Conservation (phyloP, 1,284 basidiomycete species). For the Clitocybe nebularis region DNA sequence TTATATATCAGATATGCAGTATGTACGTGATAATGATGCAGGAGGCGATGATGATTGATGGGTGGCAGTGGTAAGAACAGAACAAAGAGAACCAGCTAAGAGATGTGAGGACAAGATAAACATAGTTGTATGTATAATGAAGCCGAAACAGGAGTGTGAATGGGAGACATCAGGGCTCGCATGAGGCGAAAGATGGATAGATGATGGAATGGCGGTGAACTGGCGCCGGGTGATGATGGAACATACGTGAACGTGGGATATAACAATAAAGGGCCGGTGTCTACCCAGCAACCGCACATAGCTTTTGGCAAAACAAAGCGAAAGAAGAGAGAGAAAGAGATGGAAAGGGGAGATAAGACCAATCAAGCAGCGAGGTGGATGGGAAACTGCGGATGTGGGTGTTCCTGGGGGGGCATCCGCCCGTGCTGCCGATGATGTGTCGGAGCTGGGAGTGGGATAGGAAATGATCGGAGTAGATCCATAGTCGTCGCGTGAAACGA, state of each 20-base stretch:
- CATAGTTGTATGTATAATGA: not conserved
- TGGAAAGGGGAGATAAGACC: not conserved
- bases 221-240: constrained; percentile 7
- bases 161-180: not conserved
- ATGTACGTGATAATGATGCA: constrained; percentile 1
- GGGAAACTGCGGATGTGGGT: constrained; percentile 15
- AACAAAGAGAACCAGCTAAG: not conserved
- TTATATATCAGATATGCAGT: constrained; percentile 1
- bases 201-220: not conserved
- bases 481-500: constrained; percentile 24
- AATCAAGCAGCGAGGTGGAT: constrained; percentile 14
- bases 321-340: constrained; percentile 1
- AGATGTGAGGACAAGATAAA: not conserved
- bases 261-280: constrained; percentile 7
- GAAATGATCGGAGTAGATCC: constrained; percentile 31
- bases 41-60: constrained; percentile 1
- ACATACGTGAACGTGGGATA: constrained; percentile 1
- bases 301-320: constrained; percentile 10
- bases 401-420: constrained; percentile 12
- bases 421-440: constrained; percentile 8
- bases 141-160: not conserved
- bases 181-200: constrained; percentile 2
- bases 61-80: not conserved
- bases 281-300: constrained; percentile 8
- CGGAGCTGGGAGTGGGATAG: constrained; percentile 22